Percentiles rank a stretch among this genome's conserved stretches.
Conservation (phyloP, 2,329 filamentous ascomycete genomes). For the Epichloe typhina region DNA sequence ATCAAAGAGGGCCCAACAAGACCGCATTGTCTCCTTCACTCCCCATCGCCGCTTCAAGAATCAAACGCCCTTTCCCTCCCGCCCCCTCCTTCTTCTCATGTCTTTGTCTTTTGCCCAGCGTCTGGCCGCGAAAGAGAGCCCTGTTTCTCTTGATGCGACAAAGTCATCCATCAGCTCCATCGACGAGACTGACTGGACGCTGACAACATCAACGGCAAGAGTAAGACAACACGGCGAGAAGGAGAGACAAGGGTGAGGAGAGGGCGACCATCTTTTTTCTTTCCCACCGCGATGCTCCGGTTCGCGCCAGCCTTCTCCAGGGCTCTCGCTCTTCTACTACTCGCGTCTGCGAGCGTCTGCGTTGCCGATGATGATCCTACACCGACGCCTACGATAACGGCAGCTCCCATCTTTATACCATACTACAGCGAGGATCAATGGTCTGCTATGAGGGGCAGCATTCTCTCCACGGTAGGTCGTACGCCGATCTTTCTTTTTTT, state of each 20-base stretch:
- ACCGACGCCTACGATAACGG: slow-evolving; percentile 19
- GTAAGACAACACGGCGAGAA: not conserved
- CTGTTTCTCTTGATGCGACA: not conserved
- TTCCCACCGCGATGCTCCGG: not conserved
- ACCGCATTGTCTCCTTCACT: no score
- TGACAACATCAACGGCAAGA: not conserved
- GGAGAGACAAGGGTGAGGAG: not conserved
- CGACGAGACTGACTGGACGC: not conserved
- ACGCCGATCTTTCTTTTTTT: not conserved
- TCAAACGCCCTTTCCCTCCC: no score
- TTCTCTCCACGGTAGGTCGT: slow-evolving; percentile 27
- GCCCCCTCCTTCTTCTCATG: not conserved
- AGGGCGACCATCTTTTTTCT: not conserved
- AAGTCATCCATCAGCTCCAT: not conserved
- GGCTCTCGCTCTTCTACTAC: slow-evolving; percentile 9
- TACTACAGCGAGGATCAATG: slow-evolving; percentile 29
- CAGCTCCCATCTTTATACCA: slow-evolving; percentile 32
- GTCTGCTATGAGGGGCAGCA: slow-evolving; percentile 31
- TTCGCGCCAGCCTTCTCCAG: not conserved
- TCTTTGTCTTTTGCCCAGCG: not conserved
- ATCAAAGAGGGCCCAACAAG: not conserved
- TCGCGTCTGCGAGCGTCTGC: slow-evolving; percentile 5
- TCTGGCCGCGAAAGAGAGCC: not conserved
- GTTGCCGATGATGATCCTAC: slow-evolving; percentile 7
- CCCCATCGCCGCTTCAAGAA: no score